Conservation (phyloP, 306 rosid genomes). For the Ormosia semicastrata region DNA sequence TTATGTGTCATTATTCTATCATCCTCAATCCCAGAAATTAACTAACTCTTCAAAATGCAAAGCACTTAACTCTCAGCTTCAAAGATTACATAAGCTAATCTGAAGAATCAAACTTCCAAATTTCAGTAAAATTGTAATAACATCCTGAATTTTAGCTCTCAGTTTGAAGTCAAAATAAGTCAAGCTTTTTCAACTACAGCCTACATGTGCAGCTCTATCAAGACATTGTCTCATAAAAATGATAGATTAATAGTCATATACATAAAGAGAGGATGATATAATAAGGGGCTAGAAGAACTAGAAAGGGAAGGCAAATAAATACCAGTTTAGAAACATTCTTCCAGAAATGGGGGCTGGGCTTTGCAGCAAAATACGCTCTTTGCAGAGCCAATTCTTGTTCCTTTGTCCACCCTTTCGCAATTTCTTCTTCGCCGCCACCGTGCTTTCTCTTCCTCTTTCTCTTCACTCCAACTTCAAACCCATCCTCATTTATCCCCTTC, state of each 20-base stretch:
- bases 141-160: background rate
- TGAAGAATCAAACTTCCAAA: background rate
- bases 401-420: slow-evolving; percentile 62
- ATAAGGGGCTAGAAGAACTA: too few relatives aligned
- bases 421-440: background rate
- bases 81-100: background rate
- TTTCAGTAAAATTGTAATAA: background rate
- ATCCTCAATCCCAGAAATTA: background rate
- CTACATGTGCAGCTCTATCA: background rate
- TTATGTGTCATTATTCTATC: background rate
- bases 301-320: background rate
- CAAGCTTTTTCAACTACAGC: background rate
- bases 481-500: background rate
- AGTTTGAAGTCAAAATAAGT: background rate
- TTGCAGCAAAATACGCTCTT: slow-evolving; percentile 61
- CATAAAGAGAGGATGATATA: background rate
- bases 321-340: slow-evolving; percentile 85
- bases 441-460: slow-evolving; percentile 12
- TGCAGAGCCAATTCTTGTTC: slow-evolving; percentile 73
- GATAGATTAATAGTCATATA: background rate
- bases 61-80: background rate
- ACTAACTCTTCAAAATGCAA: background rate
- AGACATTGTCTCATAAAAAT: background rate
- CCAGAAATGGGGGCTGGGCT: slow-evolving; percentile 90
- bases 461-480: background rate